Evolutionary conservation across 2,329 filamentous ascomycete species (phyloP).

Genomic region (Neopestalotiopsis sp.): DNA sequence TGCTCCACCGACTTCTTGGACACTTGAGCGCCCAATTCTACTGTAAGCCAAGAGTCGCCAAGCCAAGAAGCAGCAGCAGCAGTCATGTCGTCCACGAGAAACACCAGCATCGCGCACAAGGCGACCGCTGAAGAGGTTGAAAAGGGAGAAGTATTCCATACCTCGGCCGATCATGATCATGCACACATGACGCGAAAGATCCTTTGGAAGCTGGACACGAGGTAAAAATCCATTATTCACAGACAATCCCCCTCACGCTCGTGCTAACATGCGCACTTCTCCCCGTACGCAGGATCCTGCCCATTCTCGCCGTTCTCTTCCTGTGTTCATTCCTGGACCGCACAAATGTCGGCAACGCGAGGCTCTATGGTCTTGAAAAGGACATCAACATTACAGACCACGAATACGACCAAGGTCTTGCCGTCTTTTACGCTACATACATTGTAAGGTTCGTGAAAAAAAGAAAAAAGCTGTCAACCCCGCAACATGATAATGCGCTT

Average conservation of each 20-base stretch:
- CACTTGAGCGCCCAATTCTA: background rate
- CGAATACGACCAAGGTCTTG: conserved; percentile 68
- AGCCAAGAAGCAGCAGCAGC: background rate
- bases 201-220: conserved; percentile 58
- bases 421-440: conserved; percentile 70
- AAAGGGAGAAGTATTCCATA: conserved; percentile 23
- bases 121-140: conserved; percentile 31
- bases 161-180: conserved; percentile 23
- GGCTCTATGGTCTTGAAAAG: conserved; percentile 64
- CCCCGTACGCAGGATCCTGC: conserved; percentile 55
- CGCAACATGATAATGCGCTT: background rate
- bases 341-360: conserved; percentile 76
- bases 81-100: conserved; percentile 7
- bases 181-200: conserved; percentile 45
- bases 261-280: background rate
- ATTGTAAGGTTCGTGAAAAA: conserved; percentile 53
- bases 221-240: conserved; percentile 35
- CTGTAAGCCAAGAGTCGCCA: background rate
- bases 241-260: no score
- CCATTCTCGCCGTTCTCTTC: conserved; percentile 67
- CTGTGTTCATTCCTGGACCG: conserved; percentile 70
- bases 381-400: conserved; percentile 62
- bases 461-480: background rate
- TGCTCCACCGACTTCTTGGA: conserved; percentile 8
- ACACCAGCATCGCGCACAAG: conserved; percentile 23